Evolutionary conservation across 495 filamentous ascomycete genomes (phyloP), one percentile per base, ranked within the genome.

Genomic region (Trichoderma parareesei): DNA sequence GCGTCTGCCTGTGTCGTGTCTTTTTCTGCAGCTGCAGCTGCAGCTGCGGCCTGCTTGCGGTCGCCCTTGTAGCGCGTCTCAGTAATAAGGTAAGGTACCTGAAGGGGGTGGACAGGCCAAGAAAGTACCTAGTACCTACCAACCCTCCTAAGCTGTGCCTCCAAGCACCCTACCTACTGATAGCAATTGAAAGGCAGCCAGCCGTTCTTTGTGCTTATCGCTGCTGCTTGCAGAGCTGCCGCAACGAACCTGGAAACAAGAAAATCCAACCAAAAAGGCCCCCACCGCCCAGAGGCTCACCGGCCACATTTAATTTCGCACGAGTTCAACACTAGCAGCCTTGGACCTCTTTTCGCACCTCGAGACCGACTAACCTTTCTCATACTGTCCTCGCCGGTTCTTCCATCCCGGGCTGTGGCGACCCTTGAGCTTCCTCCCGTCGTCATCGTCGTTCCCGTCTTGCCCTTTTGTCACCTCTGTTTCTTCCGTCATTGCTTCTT

Each of bases 251-350:
- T 27, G 27, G 27, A 27, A 27, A 27, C n/a, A n/a, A 27, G 27
- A 27, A 27, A 27, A 27, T 27, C 27, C 27, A 27, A 27, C 27
- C 27, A 27, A 27, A 27, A 2, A 27, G 27, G 46, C 46, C 53
- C 53, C 53, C 53, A 57, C 53, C 53, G 53, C 53, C 53, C 48
- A 55, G 27, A 55, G 48, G 48, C 48, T 57, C 53, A 37, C 53
- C 53, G 53, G 53, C 53, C 53, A 57, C 53, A 57, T 57, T 57
- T 57, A 57, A 57, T 57, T 57, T 57, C 53, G 53, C 53, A 57
- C 53, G 53, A 57, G 10, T 57, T 57, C 53, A 57, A 57, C 40
- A 57, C 53, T 57, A 57, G 53, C 53, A 57, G 37, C 20, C 27
- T 27, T 27, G 27, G 27, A 27, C 27, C 27, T 27, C 27, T 35